These are phyloP conservation scores for Solanum medicagineum DNA, from an alignment of 257 asterid species.

Conservation along the genomic window DNA sequence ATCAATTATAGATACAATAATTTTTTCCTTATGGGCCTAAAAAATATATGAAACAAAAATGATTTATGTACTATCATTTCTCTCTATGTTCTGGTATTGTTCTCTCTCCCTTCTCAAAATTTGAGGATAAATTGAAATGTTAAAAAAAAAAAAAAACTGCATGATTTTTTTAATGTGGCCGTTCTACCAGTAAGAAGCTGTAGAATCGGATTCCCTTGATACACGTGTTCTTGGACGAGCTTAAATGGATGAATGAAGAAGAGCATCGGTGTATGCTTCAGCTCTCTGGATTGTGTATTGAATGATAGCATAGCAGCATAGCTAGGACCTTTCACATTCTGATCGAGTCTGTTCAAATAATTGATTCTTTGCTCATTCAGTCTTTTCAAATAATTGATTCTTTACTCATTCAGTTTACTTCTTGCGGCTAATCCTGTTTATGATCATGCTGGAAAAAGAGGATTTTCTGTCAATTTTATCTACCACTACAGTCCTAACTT, in stretches of 20 bases:
- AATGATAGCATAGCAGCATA: neutral
- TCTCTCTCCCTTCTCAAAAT: neutral
- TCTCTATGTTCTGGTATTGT: neutral
- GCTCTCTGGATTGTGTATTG: neutral
- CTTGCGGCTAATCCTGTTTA: neutral
- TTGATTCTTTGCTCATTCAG: neutral
- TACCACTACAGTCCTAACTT: neutral
- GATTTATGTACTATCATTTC: neutral
- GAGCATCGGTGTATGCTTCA: neutral
- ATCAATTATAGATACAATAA: neutral
- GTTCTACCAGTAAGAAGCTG: neutral
- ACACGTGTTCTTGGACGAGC: neutral
- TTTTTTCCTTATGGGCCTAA: neutral
- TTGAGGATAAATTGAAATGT: neutral
- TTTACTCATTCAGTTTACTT: neutral
- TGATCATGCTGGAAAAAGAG: neutral
- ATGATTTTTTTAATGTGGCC: neutral
- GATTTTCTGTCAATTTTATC: neutral
- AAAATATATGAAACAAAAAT: neutral
- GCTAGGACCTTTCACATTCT: neutral
- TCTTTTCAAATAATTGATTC: neutral
- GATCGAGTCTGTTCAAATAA: neutral
- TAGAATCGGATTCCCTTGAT: neutral
- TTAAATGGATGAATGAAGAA: conserved; percentile 6
- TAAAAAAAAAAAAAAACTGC: neutral